A percentile compares a stretch with the other conserved stretches of the same genome.
These are phyloP conservation scores for Lactarius vividus DNA, from an alignment of 768 basidiomycete species.

Conservation along the genomic window DNA sequence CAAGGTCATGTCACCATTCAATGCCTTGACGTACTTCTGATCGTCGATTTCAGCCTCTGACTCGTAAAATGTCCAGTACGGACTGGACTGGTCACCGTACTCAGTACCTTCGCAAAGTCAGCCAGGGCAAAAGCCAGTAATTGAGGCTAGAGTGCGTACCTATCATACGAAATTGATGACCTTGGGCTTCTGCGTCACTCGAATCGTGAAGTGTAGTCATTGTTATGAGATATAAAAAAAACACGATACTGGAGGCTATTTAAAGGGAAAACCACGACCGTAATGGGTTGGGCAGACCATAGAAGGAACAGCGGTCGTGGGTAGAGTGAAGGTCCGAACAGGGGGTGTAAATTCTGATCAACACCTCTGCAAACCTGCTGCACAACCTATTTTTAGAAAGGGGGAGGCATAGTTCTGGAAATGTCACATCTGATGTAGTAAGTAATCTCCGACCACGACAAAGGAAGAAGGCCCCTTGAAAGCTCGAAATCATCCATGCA, in stretches of 20 bases:
- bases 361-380: not conserved
- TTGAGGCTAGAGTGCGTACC: not conserved
- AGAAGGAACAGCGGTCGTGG: not conserved
- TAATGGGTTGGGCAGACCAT: not conserved
- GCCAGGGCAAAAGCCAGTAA: not conserved
- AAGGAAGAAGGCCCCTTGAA: no score
- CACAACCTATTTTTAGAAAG: not conserved
- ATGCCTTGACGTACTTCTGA: conserved; percentile 11
- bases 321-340: not conserved
- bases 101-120: not conserved
- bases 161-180: not conserved
- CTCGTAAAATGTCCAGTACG: conserved; percentile 22
- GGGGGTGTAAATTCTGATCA: not conserved
- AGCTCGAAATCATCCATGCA: no score
- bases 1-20: conserved; percentile 15
- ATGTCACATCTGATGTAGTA: not conserved
- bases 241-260: not conserved
- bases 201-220: not conserved
- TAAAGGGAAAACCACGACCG: not conserved
- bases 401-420: not conserved
- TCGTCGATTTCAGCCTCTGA: conserved; percentile 21
- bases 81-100: not conserved
- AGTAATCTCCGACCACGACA: not conserved
- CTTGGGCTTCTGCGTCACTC: not conserved
- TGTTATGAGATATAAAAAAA: not conserved